A percentile compares a stretch with the other conserved stretches of the same genome.
phyloP scores from a whole-genome alignment of 805 yeast genomes.

The Saccharomycopsis oosterbeekiorum region DNA sequence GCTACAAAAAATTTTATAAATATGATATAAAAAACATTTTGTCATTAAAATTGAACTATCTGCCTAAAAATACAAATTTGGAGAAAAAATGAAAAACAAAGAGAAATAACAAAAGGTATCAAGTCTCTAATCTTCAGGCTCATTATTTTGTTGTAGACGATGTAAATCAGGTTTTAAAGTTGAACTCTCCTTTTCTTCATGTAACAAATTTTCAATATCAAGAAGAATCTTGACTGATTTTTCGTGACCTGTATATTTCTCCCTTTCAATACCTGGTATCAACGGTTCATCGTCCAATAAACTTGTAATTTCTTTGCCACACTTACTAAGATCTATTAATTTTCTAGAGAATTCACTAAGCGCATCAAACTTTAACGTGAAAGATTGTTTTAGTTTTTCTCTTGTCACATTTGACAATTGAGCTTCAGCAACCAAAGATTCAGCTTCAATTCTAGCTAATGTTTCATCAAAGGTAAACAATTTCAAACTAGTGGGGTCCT shows the following conservation, averaged over 20 bases:
- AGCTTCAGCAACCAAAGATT: constrained; percentile 97
- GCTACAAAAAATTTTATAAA: neutral
- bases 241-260: constrained; percentile 96
- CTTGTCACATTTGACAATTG: constrained; percentile 97
- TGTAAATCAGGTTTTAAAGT: neutral
- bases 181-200: constrained; percentile 23
- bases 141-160: neutral
- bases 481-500: constrained; percentile 97
- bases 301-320: constrained; percentile 95
- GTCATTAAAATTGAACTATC: neutral
- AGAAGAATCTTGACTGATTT: constrained; percentile 96
- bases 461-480: constrained; percentile 94
- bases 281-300: constrained; percentile 94
- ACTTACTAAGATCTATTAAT: constrained; percentile 94
- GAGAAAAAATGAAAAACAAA: neutral
- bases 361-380: constrained; percentile 93
- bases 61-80: too few relatives aligned
- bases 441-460: constrained; percentile 98
- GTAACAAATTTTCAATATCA: constrained; percentile 92
- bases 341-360: constrained; percentile 92
- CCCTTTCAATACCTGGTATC: constrained; percentile 98
- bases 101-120: neutral
- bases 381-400: constrained; percentile 95
- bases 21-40: neutral
- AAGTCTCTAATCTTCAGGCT: neutral